Evolutionary conservation across 495 filamentous ascomycete species (phyloP), one percentile per base, ranked within the genome.

Genomic region (Aspergillus haitiensis): DNA sequence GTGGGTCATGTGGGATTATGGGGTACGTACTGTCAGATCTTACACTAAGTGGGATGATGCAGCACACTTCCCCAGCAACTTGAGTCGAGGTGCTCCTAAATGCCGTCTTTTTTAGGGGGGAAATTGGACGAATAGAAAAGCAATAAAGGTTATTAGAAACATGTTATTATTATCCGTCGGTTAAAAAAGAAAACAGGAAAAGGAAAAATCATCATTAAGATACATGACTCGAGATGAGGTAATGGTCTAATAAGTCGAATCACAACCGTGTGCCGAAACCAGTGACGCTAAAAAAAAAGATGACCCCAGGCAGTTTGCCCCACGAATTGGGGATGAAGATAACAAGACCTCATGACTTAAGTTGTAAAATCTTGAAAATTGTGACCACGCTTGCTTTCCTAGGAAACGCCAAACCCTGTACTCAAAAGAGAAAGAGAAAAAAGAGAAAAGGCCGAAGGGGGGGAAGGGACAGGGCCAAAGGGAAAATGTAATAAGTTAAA

Each of bases 31-130:
- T 57, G 55, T 34, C 55, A 60, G 59, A 62, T 62, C 59, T 21
- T 34, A 56, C 52, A 46, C 59, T 61, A 61, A 61, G 59, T 61
- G 52, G 59, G 51, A 27, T 34, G 58, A 55, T 54, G 48, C 50
- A 35, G 51, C 45, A 56, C 36, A 56, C 46, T 63, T 54, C 32
- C 3, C 21, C 3, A 6, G 52, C 39, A 56, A 60, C 46, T 64
- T 59, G 59, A 52, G 48, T 44, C 44, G 52, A 64, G 37, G 36
- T 44, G 53, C 37, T 50, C 45, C 32, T 10, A 42, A 49, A 8
- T 47, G 44, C 15, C 16, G 4, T 47, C 16, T 27, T 16, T 10
- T 42, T 51, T 18, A 39, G 45, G 8, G 31, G 9, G 53, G 9
- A 34, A 56, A 27, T 31, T 6, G 8, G 21, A 3, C 12, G 27